Evolutionary conservation across 257 asterid species (phyloP).

Genomic region (Ajuga chamaepitys): DNA sequence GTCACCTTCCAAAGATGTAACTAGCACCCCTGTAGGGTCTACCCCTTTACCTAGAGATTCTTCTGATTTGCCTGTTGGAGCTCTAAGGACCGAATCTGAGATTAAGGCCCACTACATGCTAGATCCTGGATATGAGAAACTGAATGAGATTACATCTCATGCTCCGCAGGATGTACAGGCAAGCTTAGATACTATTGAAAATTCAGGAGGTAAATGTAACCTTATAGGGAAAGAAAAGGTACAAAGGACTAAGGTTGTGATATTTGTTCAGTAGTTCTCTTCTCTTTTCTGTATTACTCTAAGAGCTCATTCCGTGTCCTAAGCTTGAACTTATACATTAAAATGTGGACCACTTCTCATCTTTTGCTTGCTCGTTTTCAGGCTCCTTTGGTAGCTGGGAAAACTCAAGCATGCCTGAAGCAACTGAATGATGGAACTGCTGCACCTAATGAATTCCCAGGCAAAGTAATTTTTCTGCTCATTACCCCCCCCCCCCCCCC

Average conservation of each 20-base stretch:
- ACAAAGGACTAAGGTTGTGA: constrained; percentile 19
- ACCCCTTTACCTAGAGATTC: constrained; percentile 49
- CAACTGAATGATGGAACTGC: constrained; percentile 25
- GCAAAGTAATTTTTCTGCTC: constrained; percentile 26
- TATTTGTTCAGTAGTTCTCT: constrained; percentile 1
- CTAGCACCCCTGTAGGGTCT: constrained; percentile 35
- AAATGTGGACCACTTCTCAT: not conserved
- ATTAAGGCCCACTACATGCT: constrained; percentile 36
- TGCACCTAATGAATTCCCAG: constrained; percentile 17
- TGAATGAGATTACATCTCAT: constrained; percentile 30
- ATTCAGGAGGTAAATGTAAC: constrained; percentile 42
- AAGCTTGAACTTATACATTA: not conserved
- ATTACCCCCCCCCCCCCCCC: not conserved
- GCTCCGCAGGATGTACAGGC: constrained; percentile 45
- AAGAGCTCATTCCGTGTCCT: constrained; percentile 12
- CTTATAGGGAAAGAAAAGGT: constrained; percentile 51
- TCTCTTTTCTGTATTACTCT: not conserved
- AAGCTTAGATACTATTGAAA: constrained; percentile 37
- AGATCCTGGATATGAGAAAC: constrained; percentile 36
- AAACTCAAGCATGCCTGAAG: constrained; percentile 16
- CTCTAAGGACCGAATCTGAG: constrained; percentile 29
- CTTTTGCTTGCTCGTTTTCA: constrained; percentile 12
- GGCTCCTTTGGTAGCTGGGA: constrained; percentile 23
- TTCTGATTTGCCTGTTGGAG: constrained; percentile 41
- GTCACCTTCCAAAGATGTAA: constrained; percentile 67